Conservation (phyloP, 169 alveolate genomes). For the Plasmodium gallinaceum region DNA sequence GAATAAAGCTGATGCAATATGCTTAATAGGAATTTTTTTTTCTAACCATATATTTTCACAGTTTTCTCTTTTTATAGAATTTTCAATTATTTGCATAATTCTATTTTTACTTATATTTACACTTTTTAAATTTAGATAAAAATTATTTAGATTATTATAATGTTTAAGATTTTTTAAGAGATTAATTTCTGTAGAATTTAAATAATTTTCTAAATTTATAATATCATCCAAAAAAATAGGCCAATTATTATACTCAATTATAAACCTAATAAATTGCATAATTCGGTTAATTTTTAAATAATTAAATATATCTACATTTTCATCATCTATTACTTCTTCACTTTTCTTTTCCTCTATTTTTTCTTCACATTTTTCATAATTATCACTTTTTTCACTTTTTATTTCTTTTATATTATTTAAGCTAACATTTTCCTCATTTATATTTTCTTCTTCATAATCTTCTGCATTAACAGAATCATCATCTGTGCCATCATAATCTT, state of each 20-base stretch:
- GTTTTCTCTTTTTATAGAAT: conserved; percentile 54
- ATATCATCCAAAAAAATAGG: conserved; percentile 70
- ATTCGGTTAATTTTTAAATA: conserved; percentile 35
- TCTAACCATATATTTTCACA: conserved; percentile 29
- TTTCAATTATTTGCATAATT: conserved; percentile 45
- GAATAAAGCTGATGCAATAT: conserved; percentile 50
- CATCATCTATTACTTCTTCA: conserved; percentile 53
- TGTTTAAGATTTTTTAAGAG: background rate
- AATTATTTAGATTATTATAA: conserved; percentile 37
- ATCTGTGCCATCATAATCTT: conserved; percentile 7
- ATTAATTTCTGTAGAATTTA: conserved; percentile 22
- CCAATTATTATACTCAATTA: conserved; percentile 70
- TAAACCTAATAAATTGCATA: conserved; percentile 60
- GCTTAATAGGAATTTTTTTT: conserved; percentile 63
- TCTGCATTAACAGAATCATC: conserved; percentile 9
- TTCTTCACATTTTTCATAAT: background rate
- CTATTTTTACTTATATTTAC: conserved; percentile 12
- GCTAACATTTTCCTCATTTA: background rate
- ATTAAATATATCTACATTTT: conserved; percentile 67
- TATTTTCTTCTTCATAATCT: conserved; percentile 27
- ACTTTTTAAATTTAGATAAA: conserved; percentile 26
- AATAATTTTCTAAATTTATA: conserved; percentile 31
- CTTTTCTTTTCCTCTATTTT: background rate
- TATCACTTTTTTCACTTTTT: background rate
- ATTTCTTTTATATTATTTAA: conserved; percentile 25